Base-by-base conservation (phyloP, 1,139 yeast genomes). In the Kluyveromyces sp. region DNA sequence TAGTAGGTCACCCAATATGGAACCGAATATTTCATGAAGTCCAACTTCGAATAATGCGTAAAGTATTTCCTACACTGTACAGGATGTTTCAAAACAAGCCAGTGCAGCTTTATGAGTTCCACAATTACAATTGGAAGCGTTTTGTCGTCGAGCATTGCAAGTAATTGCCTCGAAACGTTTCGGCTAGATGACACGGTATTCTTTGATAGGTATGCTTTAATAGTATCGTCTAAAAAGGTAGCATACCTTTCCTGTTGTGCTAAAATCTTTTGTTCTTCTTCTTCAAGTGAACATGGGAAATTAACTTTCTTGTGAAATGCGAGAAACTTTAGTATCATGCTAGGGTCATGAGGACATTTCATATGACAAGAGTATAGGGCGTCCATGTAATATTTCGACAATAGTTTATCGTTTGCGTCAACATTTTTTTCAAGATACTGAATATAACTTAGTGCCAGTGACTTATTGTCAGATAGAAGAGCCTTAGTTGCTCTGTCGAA, bases 1-100 rank as follows among this genome's bases (percentile, higher is more conserved):
- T 80, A 69, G 49, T 64, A 78, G 39, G 72, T 70, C 16, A 64
- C 60, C 88, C 88, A 82, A 51, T 79, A 82, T 18, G 68, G 56
- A 3, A 61, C 59, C 1, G 78, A 74, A 3, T 63, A 56, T 40
- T 62, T 61, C 29, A 79, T 54, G 2, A 66, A 53, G 2, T 63
- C 57, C 18, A 66, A 63, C 20, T 65, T 65, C 46, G 73, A 64
- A 49, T 68, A 71, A 12, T 59, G 57, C 47, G 71, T 69, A 50
- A 77, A 70, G 34, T 72, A 63, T 39, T 66, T 67, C 45, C 81
- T 62, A 0, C 71, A 65, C 20, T 58, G 61, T 39, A 63, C 53
- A n/a, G 58, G 53, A 41, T 68, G 60, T 29, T 59, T 62, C 2
- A 58, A 40, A 4, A 56, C 53, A 8, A 63, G 39, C 73, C 75